Evolutionary conservation across 768 basidiomycete genomes (phyloP).

Genomic region (Cubamyces sp.): DNA sequence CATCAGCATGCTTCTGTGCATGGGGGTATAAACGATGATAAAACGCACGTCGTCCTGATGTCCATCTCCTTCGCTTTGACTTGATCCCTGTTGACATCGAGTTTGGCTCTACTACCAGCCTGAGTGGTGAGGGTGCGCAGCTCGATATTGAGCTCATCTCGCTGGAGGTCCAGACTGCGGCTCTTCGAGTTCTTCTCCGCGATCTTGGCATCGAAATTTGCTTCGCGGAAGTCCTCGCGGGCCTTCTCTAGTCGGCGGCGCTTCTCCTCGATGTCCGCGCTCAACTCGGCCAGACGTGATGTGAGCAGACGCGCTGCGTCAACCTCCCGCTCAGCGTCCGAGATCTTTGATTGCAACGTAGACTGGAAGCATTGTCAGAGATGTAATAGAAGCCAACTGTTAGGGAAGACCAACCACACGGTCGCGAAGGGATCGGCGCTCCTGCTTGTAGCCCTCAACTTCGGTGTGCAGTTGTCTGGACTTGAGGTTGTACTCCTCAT

Average conservation of each 20-base stretch:
- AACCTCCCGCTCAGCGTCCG: conserved; percentile 54
- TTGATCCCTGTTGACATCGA: conserved; percentile 76
- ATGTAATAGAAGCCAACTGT: neutral
- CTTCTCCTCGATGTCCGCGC: conserved; percentile 74
- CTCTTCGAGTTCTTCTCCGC: conserved; percentile 55
- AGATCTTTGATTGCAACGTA: conserved; percentile 49
- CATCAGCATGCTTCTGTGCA: neutral
- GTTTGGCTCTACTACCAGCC: conserved; percentile 77
- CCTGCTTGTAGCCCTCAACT: conserved; percentile 55
- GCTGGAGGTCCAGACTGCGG: conserved; percentile 66
- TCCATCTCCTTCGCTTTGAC: conserved; percentile 66
- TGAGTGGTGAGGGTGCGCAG: conserved; percentile 73
- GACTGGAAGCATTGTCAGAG: conserved; percentile 23
- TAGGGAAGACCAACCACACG: conserved; percentile 54
- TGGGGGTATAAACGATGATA: neutral
- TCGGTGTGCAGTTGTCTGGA: conserved; percentile 59
- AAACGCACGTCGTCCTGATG: conserved; percentile 66
- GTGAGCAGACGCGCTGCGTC: conserved; percentile 60
- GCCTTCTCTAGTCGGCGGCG: conserved; percentile 60
- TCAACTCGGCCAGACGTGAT: conserved; percentile 54
- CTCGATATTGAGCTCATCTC: conserved; percentile 73
- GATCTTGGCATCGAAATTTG: conserved; percentile 69
- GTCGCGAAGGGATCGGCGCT: conserved; percentile 53
- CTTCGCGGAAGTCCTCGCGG: conserved; percentile 57
- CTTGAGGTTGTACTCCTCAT: conserved; percentile 67